phyloP scores from a whole-genome alignment of 2,329 filamentous ascomycete species.

The Cercospora canescens region DNA sequence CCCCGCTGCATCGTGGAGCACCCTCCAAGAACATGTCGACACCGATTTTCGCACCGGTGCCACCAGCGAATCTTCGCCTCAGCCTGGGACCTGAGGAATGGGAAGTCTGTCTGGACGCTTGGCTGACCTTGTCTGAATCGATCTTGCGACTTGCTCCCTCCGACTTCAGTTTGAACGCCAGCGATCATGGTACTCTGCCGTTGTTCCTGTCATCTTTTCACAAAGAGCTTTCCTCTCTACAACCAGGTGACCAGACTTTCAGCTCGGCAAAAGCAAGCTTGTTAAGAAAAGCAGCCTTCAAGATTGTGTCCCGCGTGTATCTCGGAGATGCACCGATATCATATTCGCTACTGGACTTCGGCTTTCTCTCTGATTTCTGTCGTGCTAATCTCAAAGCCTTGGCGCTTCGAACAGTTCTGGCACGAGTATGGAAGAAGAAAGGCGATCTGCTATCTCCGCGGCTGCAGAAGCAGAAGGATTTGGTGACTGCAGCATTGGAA shows the following conservation, averaged over 20 bases:
- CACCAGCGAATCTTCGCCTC: conserved; percentile 65
- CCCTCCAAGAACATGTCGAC: conserved; percentile 46
- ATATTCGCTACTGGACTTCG: conserved; percentile 58
- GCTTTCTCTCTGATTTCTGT: conserved; percentile 68
- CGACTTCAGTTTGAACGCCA: conserved; percentile 53
- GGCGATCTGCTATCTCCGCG: conserved; percentile 54
- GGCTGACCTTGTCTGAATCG: conserved; percentile 66
- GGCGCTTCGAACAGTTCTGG: conserved; percentile 51
- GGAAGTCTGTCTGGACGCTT: conserved; percentile 74
- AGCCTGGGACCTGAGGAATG: conserved; percentile 71
- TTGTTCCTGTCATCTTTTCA: conserved; percentile 69
- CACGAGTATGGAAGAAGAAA: conserved; percentile 55
- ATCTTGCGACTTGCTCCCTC: conserved; percentile 61
- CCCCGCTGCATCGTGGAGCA: not conserved
- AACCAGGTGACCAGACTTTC: conserved; percentile 21
- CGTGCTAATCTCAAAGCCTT: conserved; percentile 66
- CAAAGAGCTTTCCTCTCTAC: conserved; percentile 49
- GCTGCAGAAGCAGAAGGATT: conserved; percentile 61
- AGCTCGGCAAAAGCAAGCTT: conserved; percentile 42
- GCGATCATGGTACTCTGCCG: conserved; percentile 59
- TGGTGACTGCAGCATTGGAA: conserved; percentile 64
- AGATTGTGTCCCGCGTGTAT: conserved; percentile 49
- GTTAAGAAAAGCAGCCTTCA: conserved; percentile 65
- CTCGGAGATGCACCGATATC: conserved; percentile 37
- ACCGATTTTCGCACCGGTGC: conserved; percentile 77